Evolutionary conservation across 345 rosid species (phyloP).

Genomic region (Camelina sativa): DNA sequence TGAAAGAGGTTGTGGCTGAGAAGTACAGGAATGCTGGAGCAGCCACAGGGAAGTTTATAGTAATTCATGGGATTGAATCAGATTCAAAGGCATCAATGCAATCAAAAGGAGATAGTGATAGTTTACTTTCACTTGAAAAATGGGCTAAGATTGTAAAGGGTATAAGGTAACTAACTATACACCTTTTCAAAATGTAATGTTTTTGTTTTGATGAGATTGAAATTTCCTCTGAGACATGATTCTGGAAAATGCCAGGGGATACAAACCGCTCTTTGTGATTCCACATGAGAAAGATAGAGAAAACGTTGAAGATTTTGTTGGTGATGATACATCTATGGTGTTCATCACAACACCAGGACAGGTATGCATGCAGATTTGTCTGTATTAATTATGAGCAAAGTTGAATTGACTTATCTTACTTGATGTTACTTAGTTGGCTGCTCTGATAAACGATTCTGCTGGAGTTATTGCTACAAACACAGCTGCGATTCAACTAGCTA

Average conservation of each 20-base stretch:
- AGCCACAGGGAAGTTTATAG: conserved; percentile 78
- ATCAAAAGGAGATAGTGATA: conserved; percentile 78
- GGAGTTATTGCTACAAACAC: conserved; percentile 93
- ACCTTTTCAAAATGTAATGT: background rate
- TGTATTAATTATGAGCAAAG: background rate
- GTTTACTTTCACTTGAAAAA: conserved; percentile 68
- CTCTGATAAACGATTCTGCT: conserved; percentile 84
- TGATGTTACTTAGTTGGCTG: conserved; percentile 67
- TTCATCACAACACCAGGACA: conserved; percentile 94
- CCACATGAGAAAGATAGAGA: conserved; percentile 95
- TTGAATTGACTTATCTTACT: conserved; percentile 14
- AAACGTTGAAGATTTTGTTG: conserved; percentile 78
- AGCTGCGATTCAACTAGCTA: conserved; percentile 90
- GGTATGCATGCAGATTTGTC: conserved; percentile 45
- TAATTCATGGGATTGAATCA: conserved; percentile 93
- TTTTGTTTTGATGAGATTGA: background rate
- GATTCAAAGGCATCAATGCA: conserved; percentile 97
- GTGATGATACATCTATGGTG: conserved; percentile 68
- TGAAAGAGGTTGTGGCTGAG: conserved; percentile 74
- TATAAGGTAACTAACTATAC: conserved; percentile 52
- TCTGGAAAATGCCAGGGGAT: conserved; percentile 51
- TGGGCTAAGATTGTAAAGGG: conserved; percentile 71
- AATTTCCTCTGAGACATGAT: conserved; percentile 5
- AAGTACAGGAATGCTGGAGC: conserved; percentile 75
- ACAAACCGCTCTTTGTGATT: conserved; percentile 78